Evolutionary conservation across 805 yeast species (phyloP).

Genomic region (Crinitomyces ghanaensis): DNA sequence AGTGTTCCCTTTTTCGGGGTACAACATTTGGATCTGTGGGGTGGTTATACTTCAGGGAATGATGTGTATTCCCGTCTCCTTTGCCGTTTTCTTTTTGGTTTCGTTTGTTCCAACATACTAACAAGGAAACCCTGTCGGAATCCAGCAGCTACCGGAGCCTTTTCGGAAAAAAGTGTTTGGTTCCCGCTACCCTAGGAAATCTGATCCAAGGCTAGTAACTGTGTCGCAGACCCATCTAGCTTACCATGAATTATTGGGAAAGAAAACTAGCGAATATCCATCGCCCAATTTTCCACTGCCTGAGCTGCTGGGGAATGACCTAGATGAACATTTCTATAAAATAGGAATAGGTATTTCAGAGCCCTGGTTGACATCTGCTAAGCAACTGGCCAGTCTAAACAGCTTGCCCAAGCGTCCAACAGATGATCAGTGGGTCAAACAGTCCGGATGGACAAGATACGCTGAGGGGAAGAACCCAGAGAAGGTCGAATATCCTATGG

Average conservation of each 20-base stretch:
- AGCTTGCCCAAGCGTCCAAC: constrained; percentile 34
- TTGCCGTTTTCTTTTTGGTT: too few species aligned
- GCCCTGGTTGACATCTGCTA: constrained; percentile 47
- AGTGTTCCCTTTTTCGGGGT: too few species aligned
- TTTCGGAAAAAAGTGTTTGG: constrained; percentile 18
- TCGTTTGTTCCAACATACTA: too few species aligned
- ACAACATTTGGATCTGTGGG: too few species aligned
- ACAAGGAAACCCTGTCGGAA: constrained; percentile 27
- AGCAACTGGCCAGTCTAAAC: constrained; percentile 31
- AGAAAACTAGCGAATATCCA: constrained; percentile 47
- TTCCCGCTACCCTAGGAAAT: constrained; percentile 4
- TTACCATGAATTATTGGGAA: constrained; percentile 60
- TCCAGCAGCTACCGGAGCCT: constrained; percentile 19
- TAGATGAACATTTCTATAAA: constrained; percentile 78
- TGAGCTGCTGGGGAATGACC: constrained; percentile 49
- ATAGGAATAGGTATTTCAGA: constrained; percentile 46
- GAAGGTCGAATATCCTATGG: constrained; percentile 56
- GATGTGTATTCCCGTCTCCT: too few species aligned
- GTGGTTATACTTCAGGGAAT: too few species aligned
- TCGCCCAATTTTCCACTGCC: constrained; percentile 53
- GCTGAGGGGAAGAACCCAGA: constrained; percentile 41
- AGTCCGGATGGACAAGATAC: constrained; percentile 79
- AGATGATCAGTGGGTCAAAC: constrained; percentile 37
- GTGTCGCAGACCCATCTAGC: constrained; percentile 51
- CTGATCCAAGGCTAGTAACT: constrained; percentile 30